phyloP scores from a whole-genome alignment of 176 grass and related monocot genomes.

The Musa beccarii region DNA sequence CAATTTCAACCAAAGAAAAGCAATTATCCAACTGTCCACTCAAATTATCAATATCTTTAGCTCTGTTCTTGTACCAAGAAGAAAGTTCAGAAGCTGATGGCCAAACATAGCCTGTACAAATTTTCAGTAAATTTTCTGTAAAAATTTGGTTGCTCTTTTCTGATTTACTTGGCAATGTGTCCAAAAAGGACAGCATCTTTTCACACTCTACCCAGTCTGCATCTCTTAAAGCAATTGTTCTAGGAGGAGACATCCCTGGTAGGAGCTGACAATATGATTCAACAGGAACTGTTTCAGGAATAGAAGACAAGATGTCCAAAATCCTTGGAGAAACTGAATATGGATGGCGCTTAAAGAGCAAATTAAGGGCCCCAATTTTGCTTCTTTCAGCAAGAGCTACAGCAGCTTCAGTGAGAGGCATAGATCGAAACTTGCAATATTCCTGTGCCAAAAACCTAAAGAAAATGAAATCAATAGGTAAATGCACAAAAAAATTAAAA shows the following conservation, averaged over 20 bases:
- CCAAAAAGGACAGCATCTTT: slow-evolving; percentile 64
- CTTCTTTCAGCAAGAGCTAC: slow-evolving; percentile 81
- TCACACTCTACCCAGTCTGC: slow-evolving; percentile 87
- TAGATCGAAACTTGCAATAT: slow-evolving; percentile 70
- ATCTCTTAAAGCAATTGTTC: slow-evolving; percentile 53
- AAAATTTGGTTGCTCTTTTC: slow-evolving; percentile 40
- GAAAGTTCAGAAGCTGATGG: slow-evolving; percentile 62
- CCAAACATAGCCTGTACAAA: slow-evolving; percentile 61
- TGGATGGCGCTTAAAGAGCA: slow-evolving; percentile 94
- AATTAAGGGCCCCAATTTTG: slow-evolving; percentile 90
- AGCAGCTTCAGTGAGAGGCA: slow-evolving; percentile 50
- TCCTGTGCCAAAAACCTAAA: slow-evolving; percentile 67
- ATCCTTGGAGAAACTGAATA: slow-evolving; percentile 59
- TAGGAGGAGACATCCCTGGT: slow-evolving; percentile 61
- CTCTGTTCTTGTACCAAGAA: slow-evolving; percentile 72
- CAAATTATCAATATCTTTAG: slow-evolving; percentile 88
- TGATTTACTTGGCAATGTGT: slow-evolving; percentile 29
- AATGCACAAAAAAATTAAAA: not conserved
- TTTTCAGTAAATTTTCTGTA: slow-evolving; percentile 74
- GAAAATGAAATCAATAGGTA: slow-evolving; percentile 18
- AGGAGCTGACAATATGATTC: slow-evolving; percentile 84
- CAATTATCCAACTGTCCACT: slow-evolving; percentile 93
- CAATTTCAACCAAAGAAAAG: slow-evolving; percentile 65
- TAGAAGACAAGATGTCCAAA: slow-evolving; percentile 59
- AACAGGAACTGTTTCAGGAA: slow-evolving; percentile 87